Base-by-base conservation (phyloP, 306 rosid genomes). In the Elaeagnus macrophylla region DNA sequence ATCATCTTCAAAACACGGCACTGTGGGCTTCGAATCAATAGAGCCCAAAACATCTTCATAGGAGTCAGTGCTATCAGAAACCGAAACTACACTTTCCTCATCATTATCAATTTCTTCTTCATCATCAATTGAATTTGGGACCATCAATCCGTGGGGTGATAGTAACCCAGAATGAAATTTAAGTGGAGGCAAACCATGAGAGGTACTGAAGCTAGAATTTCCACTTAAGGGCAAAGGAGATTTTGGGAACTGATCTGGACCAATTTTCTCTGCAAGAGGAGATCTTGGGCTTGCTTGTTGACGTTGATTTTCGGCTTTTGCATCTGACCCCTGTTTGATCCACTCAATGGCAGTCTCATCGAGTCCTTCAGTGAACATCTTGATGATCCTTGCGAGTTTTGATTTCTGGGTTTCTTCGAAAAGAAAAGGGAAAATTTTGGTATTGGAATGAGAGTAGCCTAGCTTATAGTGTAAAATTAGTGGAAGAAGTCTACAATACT, bases 311-410 rank as follows among this genome's bases (percentile, higher is more conserved):
- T 73, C 78, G 16, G 46, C 20, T 45, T 68, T 63, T 8, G 6
- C 47, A 44, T 75, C 81, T 36, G 78, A 69, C 20, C 83, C 97
- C 94, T 89, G 56, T 6, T 91, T 87, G 72, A 91, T 76, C 99
- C 99, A 91, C 62, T 80, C 62, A 59, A 91, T 78, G 1, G 99
- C 96, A 62, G 37, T 84, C 67, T 91, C 96, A 65, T 91, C 99
- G 0, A 91, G 85, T 38, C 99, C 99, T 69, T 91, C 79, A 0
- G 95, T 84, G 81, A 91, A 91, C 99, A 86, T 90, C 48, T 38
- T 70, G 10, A 25, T 25, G 0, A 3, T 18, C n/a, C n/a, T n/a
- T 11, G 9, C 25, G 14, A 9, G 20, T 0, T 48, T 5, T 3
- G 13, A 10, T 18, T 6, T 15, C 18, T 9, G 9, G 5, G 14